Evolutionary conservation across 2,329 filamentous ascomycete genomes (phyloP).

Genomic region (Ilyonectria robusta): DNA sequence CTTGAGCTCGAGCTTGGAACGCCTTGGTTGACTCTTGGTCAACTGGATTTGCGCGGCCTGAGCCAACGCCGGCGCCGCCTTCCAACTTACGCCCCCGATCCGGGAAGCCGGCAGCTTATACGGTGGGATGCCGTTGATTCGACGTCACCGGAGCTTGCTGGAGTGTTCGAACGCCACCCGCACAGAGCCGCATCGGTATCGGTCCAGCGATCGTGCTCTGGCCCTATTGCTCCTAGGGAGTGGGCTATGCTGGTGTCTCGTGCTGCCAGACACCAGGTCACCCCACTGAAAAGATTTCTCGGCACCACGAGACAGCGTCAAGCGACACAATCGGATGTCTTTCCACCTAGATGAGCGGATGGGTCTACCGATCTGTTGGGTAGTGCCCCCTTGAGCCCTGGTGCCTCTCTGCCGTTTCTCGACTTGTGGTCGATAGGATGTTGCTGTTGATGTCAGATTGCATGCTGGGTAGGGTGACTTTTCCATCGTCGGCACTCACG

Average conservation of each 20-base stretch:
- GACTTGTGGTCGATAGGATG: constrained; percentile 30
- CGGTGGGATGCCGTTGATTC: constrained; percentile 39
- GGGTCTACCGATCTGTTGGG: constrained; percentile 22
- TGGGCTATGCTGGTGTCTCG: constrained; percentile 45
- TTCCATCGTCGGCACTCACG: constrained; percentile 36
- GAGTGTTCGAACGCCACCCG: constrained; percentile 44
- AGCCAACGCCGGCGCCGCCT: constrained; percentile 41
- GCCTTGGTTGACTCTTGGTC: constrained; percentile 35
- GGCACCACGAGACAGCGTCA: constrained; percentile 48
- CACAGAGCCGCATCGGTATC: constrained; percentile 43
- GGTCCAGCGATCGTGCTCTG: constrained; percentile 35
- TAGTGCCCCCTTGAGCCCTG: constrained; percentile 20
- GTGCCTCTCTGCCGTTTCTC: constrained; percentile 31
- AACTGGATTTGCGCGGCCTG: constrained; percentile 33
- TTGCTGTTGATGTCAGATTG: constrained; percentile 38
- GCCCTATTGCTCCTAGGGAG: constrained; percentile 33
- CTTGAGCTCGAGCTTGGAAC: constrained; percentile 4
- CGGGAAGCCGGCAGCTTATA: constrained; percentile 45
- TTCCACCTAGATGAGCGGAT: constrained; percentile 40
- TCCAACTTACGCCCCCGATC: constrained; percentile 37
- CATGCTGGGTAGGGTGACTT: constrained; percentile 47
- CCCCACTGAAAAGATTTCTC: constrained; percentile 49
- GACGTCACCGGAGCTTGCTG: constrained; percentile 45
- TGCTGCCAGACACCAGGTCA: constrained; percentile 45
- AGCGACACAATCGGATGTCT: constrained; percentile 46